Base-by-base conservation (phyloP, 2,329 filamentous ascomycete species). In the Pseudogymnoascus sp. region DNA sequence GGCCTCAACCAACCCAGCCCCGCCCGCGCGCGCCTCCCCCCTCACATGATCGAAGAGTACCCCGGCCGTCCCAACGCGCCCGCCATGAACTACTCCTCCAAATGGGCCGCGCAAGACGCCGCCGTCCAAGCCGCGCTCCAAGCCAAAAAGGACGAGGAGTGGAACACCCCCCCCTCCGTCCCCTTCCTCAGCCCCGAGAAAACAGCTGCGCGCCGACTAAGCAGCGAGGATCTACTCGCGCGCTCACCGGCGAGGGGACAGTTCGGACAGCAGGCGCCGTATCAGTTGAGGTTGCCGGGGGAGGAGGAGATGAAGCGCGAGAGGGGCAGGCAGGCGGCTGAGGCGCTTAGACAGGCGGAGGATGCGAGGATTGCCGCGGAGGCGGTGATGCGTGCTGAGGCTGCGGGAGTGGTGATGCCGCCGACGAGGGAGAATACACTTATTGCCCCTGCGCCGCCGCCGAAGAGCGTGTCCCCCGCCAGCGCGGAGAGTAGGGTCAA, bases 181-280 rank as follows among this genome's bases (percentile, higher is more conserved):
- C 41, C 41, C 2, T 45, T 45, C 19, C 41, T 45, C 41, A 45
- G 41, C 41, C 41, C 41, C 11, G 41, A 45, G 19, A 45, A 31
- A 28, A 34, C 25, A 1, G 34, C 21, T 16, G 16, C 7, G 36
- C 63, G 51, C 6, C 66, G 67, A 3, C 31, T 72, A 7, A 71
- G 66, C 61, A 62, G 65, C 6, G 71, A 74, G 61, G 71, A 73
- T 31, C 34, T 73, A 1, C 43, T 73, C 6, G 73, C 72, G 14
- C 68, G 73, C 8, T 72, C 70, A 0, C 73, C 73, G 1, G 69
- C 73, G 10, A 67, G 68, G 21, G 37, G 61, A 2, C 65, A 67
- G 4, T 60, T 64, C 23, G 71, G 69, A 2, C 73, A 74, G 43
- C 73, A 74, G 65, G 60, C 69, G 54, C 73, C 73, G 5, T 74